Conservation (phyloP, 192 early-diverging fungal genomes). For the Linnemannia hyalina region DNA sequence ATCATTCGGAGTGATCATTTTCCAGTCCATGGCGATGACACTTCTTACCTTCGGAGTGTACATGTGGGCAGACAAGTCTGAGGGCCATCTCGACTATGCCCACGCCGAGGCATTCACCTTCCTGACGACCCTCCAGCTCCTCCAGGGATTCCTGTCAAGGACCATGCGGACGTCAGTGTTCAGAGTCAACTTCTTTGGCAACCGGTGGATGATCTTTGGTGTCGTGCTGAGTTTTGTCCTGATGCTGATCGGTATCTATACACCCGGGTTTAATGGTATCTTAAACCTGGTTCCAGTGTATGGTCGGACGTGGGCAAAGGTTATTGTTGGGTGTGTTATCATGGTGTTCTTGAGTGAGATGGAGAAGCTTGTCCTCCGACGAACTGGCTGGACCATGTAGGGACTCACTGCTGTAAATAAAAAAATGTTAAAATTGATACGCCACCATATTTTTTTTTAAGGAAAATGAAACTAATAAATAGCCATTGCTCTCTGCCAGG, state of each 20-base stretch:
- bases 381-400: slow-evolving; percentile 44
- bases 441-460: neutral
- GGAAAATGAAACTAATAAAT: too few species aligned
- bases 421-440: neutral
- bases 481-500: too few species aligned
- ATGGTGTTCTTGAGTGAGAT: slow-evolving; percentile 70
- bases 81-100: slow-evolving; percentile 49
- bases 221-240: slow-evolving; percentile 77
- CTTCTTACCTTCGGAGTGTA: slow-evolving; percentile 74
- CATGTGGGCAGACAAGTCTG: slow-evolving; percentile 59
- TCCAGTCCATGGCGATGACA: slow-evolving; percentile 82
- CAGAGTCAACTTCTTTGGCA: slow-evolving; percentile 78
- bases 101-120: slow-evolving; percentile 80
- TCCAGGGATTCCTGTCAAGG: slow-evolving; percentile 88
- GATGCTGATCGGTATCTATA: slow-evolving; percentile 86
- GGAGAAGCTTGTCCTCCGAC: slow-evolving; percentile 63
- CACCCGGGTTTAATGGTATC: slow-evolving; percentile 68
- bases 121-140: slow-evolving; percentile 89
- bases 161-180: slow-evolving; percentile 82
- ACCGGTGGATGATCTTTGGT: slow-evolving; percentile 85
- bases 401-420: neutral
- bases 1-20: slow-evolving; percentile 73
- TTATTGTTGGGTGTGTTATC: slow-evolving; percentile 67
- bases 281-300: slow-evolving; percentile 60
- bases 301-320: slow-evolving; percentile 75